Base-by-base conservation (phyloP, 179 eudicot genomes). In the Spinacia oleracea region DNA sequence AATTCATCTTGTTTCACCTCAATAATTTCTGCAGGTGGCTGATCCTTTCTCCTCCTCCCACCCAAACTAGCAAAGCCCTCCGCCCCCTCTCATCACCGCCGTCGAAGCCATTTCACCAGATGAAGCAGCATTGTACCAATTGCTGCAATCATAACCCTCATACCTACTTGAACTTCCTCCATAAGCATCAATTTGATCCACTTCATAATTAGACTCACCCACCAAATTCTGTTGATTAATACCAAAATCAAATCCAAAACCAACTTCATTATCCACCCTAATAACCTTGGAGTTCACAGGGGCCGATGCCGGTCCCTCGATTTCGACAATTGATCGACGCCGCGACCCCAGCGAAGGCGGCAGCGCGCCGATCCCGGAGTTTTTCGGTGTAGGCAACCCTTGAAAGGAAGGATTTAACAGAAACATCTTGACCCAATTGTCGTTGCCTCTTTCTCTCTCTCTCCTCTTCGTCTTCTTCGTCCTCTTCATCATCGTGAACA, bases 1-100 rank as follows among this genome's bases (percentile, higher is more conserved):
- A 95, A 78, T 68, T 95, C 98, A 82, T 95, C 98, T 79, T 95
- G 97, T 79, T 88, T 93, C 75, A 95, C 98, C 91, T 95, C 98
- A 60, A 95, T 63, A 31, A 95, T 87, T 35, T 92, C 89, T 29
- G 79, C 43, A 18, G 96, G 94, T 21, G 74, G 50, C 72, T 87
- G 89, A 64, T 84, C 88, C 86, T 90, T 91, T 11, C 97, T 89
- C 81, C 94, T 93, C 89, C 86, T 93, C 68, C 93, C 91, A 59
- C 87, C 84, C 65, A 83, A 60, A 79, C 77, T 86, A 34, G 81
- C 67, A 73, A 83, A 79, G 81, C 78, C 82, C 45, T 84, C 96
- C 50, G 72, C 79, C 1, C 1, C 66, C 68, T 31, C 66, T 79
- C n/a, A 82, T 23, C 5, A 55, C 23, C 20, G 27, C 58, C 51